Percentiles rank a stretch among this genome's conserved stretches.
Evolutionary conservation across 352 stramenopile genomes (phyloP).

Genomic region (Phytopythium litorale): DNA sequence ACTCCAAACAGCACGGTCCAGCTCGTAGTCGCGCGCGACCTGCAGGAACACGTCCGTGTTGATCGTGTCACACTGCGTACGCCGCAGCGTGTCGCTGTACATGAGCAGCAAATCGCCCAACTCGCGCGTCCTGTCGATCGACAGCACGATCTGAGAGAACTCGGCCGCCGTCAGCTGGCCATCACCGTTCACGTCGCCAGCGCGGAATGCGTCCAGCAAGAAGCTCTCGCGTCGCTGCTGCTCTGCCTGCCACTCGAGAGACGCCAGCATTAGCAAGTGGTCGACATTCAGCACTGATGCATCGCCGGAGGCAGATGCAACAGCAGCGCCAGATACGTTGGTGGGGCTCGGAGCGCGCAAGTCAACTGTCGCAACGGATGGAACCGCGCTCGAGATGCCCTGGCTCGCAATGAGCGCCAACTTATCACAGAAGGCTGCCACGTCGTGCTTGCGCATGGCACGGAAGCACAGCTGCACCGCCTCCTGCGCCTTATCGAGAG

Average conservation of each 20-base stretch:
- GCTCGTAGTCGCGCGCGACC: constrained; percentile 70
- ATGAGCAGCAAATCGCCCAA: constrained; percentile 70
- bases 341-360: neutral
- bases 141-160: constrained; percentile 76
- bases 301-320: neutral
- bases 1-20: constrained; percentile 67
- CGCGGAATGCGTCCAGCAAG: constrained; percentile 68
- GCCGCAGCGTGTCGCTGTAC: constrained; percentile 76
- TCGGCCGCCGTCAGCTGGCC: constrained; percentile 70
- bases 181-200: constrained; percentile 77
- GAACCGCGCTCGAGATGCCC: constrained; percentile 25
- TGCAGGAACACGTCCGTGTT: constrained; percentile 62
- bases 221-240: constrained; percentile 62
- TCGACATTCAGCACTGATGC: constrained; percentile 62
- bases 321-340: neutral
- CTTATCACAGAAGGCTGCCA: constrained; percentile 60
- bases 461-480: constrained; percentile 63
- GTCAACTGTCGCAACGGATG: neutral
- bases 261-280: constrained; percentile 57
- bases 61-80: constrained; percentile 52
- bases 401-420: constrained; percentile 42
- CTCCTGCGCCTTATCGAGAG: constrained; percentile 63
- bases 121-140: constrained; percentile 66
- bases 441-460: constrained; percentile 62
- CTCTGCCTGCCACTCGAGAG: constrained; percentile 66